A percentile compares a stretch with the other conserved stretches of the same genome.
These are phyloP conservation scores for Panellus pusillus DNA, from an alignment of 768 basidiomycete genomes.

Conservation along the genomic window DNA sequence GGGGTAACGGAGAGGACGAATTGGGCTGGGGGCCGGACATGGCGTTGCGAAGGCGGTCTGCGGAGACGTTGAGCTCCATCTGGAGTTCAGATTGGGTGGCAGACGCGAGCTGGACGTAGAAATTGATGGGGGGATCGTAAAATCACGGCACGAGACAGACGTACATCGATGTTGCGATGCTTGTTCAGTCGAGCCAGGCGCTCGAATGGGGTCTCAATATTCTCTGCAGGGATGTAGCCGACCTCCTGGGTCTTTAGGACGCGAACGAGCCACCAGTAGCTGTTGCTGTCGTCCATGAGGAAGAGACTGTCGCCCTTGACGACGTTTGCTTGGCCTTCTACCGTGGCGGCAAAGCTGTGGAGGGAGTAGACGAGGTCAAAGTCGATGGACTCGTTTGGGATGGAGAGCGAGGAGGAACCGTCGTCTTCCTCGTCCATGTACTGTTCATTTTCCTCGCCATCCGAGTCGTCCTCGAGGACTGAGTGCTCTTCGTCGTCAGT, in stretches of 20 bases:
- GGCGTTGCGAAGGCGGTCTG: slow-evolving; percentile 55
- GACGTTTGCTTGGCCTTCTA: slow-evolving; percentile 98
- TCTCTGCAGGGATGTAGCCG: slow-evolving; percentile 98
- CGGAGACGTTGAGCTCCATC: slow-evolving; percentile 48
- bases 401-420: slow-evolving; percentile 78
- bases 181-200: slow-evolving; percentile 94
- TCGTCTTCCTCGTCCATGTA: slow-evolving; percentile 76
- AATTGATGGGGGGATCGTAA: slow-evolving; percentile 6
- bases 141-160: slow-evolving; percentile 29
- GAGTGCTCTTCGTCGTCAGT: slow-evolving; percentile 76
- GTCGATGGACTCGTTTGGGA: slow-evolving; percentile 91
- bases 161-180: slow-evolving; percentile 93
- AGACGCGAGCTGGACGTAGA: slow-evolving; percentile 58
- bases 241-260: slow-evolving; percentile 99
- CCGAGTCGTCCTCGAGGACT: slow-evolving; percentile 83
- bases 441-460: slow-evolving; percentile 69
- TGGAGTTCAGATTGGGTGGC: slow-evolving; percentile 72
- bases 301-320: slow-evolving; percentile 97
- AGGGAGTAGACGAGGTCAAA: slow-evolving; percentile 92
- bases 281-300: slow-evolving; percentile 97
- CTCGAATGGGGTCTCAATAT: slow-evolving; percentile 98
- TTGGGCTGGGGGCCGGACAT: slow-evolving; percentile 46
- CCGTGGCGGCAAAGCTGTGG: slow-evolving; percentile 95
- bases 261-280: slow-evolving; percentile 99
- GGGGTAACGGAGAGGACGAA: slow-evolving; percentile 48